phyloP scores from a whole-genome alignment of 768 basidiomycete genomes.

The Lyophyllum decastes region DNA sequence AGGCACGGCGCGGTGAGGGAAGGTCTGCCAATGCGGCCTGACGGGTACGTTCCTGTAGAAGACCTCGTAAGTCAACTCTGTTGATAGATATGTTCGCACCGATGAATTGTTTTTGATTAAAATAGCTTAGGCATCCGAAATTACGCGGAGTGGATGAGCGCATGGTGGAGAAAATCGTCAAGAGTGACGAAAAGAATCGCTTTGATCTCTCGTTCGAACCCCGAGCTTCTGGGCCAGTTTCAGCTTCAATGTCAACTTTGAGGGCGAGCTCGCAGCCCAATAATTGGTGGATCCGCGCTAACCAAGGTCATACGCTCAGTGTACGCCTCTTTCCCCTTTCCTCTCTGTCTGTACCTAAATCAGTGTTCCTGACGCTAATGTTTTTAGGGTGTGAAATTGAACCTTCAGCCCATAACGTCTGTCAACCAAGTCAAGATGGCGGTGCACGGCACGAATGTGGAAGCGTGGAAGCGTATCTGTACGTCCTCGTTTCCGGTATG shows the following conservation, averaged over 20 bases:
- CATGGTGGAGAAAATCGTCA: slow-evolving; percentile 59
- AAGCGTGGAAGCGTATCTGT: slow-evolving; percentile 65
- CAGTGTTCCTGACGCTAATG: not conserved
- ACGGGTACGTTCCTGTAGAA: slow-evolving; percentile 73
- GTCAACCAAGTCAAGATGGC: slow-evolving; percentile 69
- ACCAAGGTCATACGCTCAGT: slow-evolving; percentile 84
- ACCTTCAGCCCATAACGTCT: slow-evolving; percentile 55
- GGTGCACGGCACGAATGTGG: slow-evolving; percentile 73
- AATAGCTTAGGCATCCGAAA: not conserved
- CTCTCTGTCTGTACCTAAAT: not conserved
- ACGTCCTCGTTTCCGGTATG: no score
- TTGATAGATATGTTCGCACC: not conserved
- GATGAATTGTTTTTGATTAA: not conserved
- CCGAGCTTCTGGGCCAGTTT: not conserved
- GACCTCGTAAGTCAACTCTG: slow-evolving; percentile 59
- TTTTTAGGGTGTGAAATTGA: slow-evolving; percentile 59
- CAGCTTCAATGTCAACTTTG: no score
- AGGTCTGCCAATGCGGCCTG: slow-evolving; percentile 61
- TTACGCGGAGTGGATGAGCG: slow-evolving; percentile 36
- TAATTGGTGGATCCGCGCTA: slow-evolving; percentile 82
- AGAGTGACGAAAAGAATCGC: slow-evolving; percentile 61
- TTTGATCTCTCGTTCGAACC: slow-evolving; percentile 58
- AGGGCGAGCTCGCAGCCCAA: slow-evolving; percentile 32
- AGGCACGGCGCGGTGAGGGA: slow-evolving; percentile 70
- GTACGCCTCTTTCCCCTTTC: slow-evolving; percentile 40